Percentiles rank a stretch among this genome's conserved stretches.
phyloP scores from a whole-genome alignment of 352 stramenopile species.

The Elongisporangium prolatum region DNA sequence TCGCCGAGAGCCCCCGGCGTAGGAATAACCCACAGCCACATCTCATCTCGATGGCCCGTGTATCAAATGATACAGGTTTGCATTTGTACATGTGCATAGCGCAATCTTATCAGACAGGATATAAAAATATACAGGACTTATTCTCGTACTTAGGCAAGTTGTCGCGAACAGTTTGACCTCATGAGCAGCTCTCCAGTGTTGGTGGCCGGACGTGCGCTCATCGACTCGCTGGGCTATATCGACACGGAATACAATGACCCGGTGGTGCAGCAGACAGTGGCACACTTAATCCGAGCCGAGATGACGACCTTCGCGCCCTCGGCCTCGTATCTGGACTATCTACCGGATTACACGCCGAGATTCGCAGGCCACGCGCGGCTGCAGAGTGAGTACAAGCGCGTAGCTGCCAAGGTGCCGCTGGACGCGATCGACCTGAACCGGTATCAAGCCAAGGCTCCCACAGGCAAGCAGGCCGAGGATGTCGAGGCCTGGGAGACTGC shows the following conservation, averaged over 20 bases:
- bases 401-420: conserved; percentile 60
- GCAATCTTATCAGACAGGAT: neutral
- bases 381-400: conserved; percentile 68
- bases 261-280: conserved; percentile 43
- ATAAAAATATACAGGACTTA: neutral
- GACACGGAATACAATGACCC: conserved; percentile 58
- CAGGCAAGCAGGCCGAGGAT: conserved; percentile 28
- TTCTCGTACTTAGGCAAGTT: neutral
- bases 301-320: conserved; percentile 56
- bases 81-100: conserved; percentile 2
- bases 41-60: conserved; percentile 1
- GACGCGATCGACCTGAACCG: conserved; percentile 68
- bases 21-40: conserved; percentile 57
- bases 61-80: conserved; percentile 7
- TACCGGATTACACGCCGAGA: conserved; percentile 48
- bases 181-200: conserved; percentile 32
- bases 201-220: conserved; percentile 49
- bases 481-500: conserved; percentile 50
- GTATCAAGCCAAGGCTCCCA: conserved; percentile 50
- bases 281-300: conserved; percentile 63
- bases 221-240: conserved; percentile 74
- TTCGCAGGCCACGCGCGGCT: conserved; percentile 50
- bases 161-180: neutral
- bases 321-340: conserved; percentile 53
- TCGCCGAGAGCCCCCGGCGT: conserved; percentile 15